Evolutionary conservation across 768 basidiomycete species (phyloP).

Genomic region (Kwoniella heveanensis): DNA sequence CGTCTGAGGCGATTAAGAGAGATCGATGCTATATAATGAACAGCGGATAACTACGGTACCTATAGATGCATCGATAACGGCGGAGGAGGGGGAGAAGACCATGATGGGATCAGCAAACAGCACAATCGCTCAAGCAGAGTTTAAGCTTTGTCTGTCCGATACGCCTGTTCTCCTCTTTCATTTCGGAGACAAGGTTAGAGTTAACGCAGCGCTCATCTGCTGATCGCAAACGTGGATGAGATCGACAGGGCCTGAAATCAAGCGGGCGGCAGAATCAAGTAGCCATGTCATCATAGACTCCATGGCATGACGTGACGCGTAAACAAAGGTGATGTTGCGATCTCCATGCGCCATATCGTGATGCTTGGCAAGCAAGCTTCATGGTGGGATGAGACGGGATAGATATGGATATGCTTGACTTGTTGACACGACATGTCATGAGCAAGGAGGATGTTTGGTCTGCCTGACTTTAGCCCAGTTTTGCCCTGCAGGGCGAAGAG

Average conservation of each 20-base stretch:
- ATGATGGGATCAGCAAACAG: neutral
- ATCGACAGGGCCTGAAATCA: neutral
- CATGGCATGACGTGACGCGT: conserved; percentile 1
- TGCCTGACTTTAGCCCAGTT: neutral
- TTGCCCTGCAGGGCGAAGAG: conserved; percentile 1
- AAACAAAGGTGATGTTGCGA: neutral
- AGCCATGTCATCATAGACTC: neutral
- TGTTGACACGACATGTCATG: neutral
- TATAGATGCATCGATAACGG: neutral
- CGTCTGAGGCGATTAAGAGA: neutral
- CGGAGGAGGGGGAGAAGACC: neutral
- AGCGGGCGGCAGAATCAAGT: too few relatives aligned
- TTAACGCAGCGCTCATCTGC: neutral
- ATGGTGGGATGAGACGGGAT: too few relatives aligned
- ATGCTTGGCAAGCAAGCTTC: neutral
- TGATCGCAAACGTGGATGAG: neutral
- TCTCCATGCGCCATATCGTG: too few relatives aligned
- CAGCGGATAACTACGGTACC: too few relatives aligned
- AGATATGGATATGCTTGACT: too few relatives aligned
- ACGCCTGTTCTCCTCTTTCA: too few relatives aligned
- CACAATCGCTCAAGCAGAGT: neutral
- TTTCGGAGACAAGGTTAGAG: neutral
- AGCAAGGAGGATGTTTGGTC: neutral
- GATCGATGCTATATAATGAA: neutral
- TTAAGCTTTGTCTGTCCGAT: neutral